These are phyloP conservation scores for Tripterygium wilfordii DNA, from an alignment of 177 flowering plant species.

Conservation along the genomic window DNA sequence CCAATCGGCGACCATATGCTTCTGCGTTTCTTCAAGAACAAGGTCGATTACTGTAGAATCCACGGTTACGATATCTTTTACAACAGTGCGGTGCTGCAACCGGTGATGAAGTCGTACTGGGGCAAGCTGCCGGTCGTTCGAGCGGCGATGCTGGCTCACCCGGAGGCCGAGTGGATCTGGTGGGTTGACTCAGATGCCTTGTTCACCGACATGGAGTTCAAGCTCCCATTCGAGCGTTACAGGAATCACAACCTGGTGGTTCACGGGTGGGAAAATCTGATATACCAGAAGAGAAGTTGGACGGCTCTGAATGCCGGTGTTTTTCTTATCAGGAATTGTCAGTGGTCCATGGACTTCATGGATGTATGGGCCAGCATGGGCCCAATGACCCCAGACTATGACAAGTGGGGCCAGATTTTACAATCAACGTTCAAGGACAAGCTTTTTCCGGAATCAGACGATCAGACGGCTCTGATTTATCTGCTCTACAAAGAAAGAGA, in stretches of 20 bases:
- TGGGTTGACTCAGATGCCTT: conserved; percentile 89
- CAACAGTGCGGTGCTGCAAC: conserved; percentile 61
- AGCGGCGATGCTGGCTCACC: conserved; percentile 81
- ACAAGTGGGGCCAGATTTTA: conserved; percentile 51
- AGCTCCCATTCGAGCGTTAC: conserved; percentile 54
- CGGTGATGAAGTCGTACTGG: conserved; percentile 62
- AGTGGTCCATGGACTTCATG: conserved; percentile 83
- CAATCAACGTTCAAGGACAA: conserved; percentile 44
- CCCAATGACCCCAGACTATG: conserved; percentile 48
- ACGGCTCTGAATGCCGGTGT: conserved; percentile 68
- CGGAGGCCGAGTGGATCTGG: conserved; percentile 88
- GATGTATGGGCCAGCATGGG: conserved; percentile 77
- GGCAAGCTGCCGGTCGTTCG: conserved; percentile 60
- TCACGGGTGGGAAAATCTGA: conserved; percentile 57
- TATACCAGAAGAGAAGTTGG: conserved; percentile 58
- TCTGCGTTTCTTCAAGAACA: conserved; percentile 75
- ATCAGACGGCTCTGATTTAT: conserved; percentile 67
- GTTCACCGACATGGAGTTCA: conserved; percentile 81
- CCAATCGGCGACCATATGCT: conserved; percentile 73
- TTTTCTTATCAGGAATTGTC: conserved; percentile 75
- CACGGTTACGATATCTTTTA: conserved; percentile 79
- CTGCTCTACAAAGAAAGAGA: conserved; percentile 38
- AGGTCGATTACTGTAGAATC: conserved; percentile 78
- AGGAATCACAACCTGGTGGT: conserved; percentile 47
- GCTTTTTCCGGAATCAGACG: conserved; percentile 61